Evolutionary conservation across 2,329 filamentous ascomycete genomes (phyloP), one percentile per base, ranked within the genome.

Genomic region (Fusarium subtropicale): DNA sequence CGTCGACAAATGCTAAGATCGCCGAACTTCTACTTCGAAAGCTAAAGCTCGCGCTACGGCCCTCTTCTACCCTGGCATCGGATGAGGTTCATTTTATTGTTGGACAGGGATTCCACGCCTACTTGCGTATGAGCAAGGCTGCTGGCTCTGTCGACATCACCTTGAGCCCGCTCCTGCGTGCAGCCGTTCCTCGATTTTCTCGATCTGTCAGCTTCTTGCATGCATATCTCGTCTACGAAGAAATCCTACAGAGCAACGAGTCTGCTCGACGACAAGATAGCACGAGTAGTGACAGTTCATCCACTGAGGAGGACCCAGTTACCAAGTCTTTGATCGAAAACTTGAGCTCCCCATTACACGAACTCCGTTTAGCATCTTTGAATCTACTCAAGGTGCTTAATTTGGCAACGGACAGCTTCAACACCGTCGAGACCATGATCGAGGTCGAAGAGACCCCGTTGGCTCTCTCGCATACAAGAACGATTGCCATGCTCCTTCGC

Each of bases 401-500:
- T 33, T 58, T 68, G 20, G 44, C 54, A 6, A 57, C 73, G 7
- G 75, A 75, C n/a, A 64, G 71, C 7, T 56, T 66, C 3, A 72
- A 75, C 22, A 72, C 72, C 30, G 55, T 81, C 20, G 76, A 80
- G 4, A 76, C 89, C 9, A 95, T 97, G 80, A 85, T 94, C 18
- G 87, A 93, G 66, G 89, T 94, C 18, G 94, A 98, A 77, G 87
- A 93, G 66, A 92, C 90, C 8, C 90, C 92, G 0, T 80, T 97
- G n/a, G 88, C 87, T 47, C 83, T 97, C 6, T 88, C 94, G 59
- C 93, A 91, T 51, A 87, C 89, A 52, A 88, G 96, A 58, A 88
- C 88, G 20, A 88, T 97, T 34, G 91, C 92, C 3, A 97, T 97
- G 87, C 90, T 95, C 66, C 86, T 97, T 56, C 91, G 95, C 47